Base-by-base conservation (phyloP, 2,329 filamentous ascomycete species). In the Eurotiales sp. region DNA sequence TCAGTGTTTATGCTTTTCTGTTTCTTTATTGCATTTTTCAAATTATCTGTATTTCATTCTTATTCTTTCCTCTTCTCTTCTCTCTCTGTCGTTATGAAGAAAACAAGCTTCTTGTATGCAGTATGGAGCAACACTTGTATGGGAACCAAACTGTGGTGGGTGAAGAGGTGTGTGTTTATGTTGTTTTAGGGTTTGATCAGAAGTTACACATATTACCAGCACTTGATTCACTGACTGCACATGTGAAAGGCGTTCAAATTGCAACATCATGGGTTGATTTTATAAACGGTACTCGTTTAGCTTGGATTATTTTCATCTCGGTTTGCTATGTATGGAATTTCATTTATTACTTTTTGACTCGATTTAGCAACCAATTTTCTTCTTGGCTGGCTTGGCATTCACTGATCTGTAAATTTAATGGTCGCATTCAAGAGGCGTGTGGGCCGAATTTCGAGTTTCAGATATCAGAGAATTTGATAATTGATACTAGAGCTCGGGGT, bases 1-100 rank as follows among this genome's bases (percentile, higher is more conserved):
- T n/a, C n/a, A n/a, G n/a, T n/a, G 19, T 34, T 17, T 41, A 45
- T 29, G n/a, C n/a, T n/a, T n/a, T n/a, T n/a, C n/a, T 41, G 41
- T 46, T 41, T 50, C 12, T 21, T 30, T 45, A 30, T 48, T 55
- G 42, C 56, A 54, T 51, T 54, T 46, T 52, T 22, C 43, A 51
- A 40, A 49, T 41, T 46, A 40, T 29, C 47, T 37, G 17, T 42
- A 36, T 50, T 30, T 41, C 42, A 43, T 41, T 34, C 27, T 34
- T 52, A 29, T 45, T 54, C 46, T 47, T 32, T 41, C 46, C 19
- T 46, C 56, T 48, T 51, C 30, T 45, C 52, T 36, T 48, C 39
- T 36, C 27, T 50, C 43, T n/a, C 48, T 47, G 51, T 53, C 50
- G 43, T 19, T 32, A 32, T 23, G 36, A 34, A 19, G 17, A 34